Evolutionary conservation across 768 basidiomycete species (phyloP), one percentile per base, ranked within the genome.

Genomic region (Leccinum variicolor): DNA sequence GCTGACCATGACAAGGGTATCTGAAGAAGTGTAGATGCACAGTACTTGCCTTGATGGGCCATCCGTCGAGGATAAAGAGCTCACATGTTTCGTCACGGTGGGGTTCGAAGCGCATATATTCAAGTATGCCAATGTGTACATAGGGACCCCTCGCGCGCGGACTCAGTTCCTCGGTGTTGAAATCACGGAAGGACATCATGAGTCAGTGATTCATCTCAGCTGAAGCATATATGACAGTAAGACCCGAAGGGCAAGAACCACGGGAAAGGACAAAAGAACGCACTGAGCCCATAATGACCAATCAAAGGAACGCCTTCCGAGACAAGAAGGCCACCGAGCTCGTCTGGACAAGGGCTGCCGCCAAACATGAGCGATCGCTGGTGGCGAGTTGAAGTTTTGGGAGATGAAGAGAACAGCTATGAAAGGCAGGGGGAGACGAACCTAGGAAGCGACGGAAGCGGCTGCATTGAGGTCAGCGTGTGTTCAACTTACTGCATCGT

Each of bases 141-240:
- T 65, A n/a, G 0, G 69, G 65, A 1, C 68, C 65, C 29, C 66
- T 70, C 13, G 69, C 57, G 69, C 57, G 28, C 79, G 76, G 47
- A 79, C 64, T 77, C 77, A 84, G 62, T 80, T 82, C 81, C 84
- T 85, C 82, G 4, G 61, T 71, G 5, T 66, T 67, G 55, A 78
- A 79, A 56, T 81, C 74, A 33, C 80, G 77, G 50, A 75, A 71
- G 11, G 80, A 82, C 51, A 75, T 80, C 68, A 79, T 72, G 17
- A 82, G 66, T 7, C n/a, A n/a, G n/a, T 68, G 67, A 41, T 75
- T 77, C 50, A 74, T 75, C 64, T 77, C 58, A 5, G 57, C 65
- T 62, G 23, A 31, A 26, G 23, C 17, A 14, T 8, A 36, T 56
- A 8, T 59, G 34, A 45, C 23, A 23, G 23, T 23, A 25, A 25